Evolutionary conservation across 208 protist species (phyloP), one percentile per base, ranked within the genome.

Genomic region (Kentomonas sorsogonicus): DNA sequence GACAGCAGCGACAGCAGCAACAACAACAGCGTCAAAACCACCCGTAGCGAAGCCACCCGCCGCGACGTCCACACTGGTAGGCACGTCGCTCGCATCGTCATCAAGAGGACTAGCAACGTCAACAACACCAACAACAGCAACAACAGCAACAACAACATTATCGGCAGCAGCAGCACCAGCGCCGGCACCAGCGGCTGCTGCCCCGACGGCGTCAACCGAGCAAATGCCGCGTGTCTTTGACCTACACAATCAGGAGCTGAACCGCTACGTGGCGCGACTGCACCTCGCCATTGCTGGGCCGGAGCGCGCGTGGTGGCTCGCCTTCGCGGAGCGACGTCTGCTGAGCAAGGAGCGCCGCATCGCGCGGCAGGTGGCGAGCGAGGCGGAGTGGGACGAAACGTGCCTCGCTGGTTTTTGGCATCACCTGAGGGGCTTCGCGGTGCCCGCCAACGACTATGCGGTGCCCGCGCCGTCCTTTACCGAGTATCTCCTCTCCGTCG

Each of bases 351-450:
- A 86, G 22, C 53, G 53, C 10, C 68, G 74, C n/a, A 54, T 86
- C 22, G 25, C 72, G 18, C 66, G 63, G 18, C 78, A 86, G 44
- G 16, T 79, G 15, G 22, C 59, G 18, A 29, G 75, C 0, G 78
- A 86, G 30, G 44, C 64, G 18, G 48, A 68, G 36, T 86, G 78
- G 78, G 72, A 56, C n/a, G 45, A 40, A 1, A 66, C 63, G 15
- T 64, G 48, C n/a, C 54, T 77, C 41, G 62, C 72, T 16, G 68
- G 72, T 16, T 39, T 81, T 31, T 85, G 78, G 78, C 43, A 53
- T 23, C 47, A 40, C 33, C 52, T 86, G 29, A 51, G 66, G 45
- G 41, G 30, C 4, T 70, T 79, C 60, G 73, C 74, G 30, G 59
- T 54, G 34, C 78, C 78, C 31, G 47, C 62, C 11, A 55, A 72